A percentile compares a stretch with the other conserved stretches of the same genome.
Evolutionary conservation across 306 rosid genomes (phyloP).

Genomic region (Ammopiptanthus mongolicus): DNA sequence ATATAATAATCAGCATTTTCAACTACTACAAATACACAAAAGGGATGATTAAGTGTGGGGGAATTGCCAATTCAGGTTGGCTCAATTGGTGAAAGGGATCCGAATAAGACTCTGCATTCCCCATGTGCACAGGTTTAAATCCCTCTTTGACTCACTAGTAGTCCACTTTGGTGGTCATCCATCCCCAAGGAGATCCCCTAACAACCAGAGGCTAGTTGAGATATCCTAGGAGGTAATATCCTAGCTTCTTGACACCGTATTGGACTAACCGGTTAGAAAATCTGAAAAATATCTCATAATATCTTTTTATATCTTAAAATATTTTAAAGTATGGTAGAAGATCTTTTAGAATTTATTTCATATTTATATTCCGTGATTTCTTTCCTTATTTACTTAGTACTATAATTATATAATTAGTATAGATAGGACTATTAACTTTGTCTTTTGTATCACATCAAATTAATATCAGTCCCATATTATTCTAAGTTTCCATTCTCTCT

Average conservation of each 20-base stretch:
- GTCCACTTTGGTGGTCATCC: background rate
- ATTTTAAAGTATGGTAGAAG: too few relatives aligned
- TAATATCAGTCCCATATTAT: background rate
- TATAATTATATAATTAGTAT: too few relatives aligned
- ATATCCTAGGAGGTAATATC: background rate
- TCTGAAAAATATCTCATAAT: too few relatives aligned
- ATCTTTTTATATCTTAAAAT: too few relatives aligned
- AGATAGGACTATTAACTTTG: background rate
- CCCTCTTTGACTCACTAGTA: background rate
- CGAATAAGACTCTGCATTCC: background rate
- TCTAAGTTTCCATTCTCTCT: background rate
- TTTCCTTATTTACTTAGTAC: background rate
- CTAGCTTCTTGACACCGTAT: background rate
- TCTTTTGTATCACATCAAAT: background rate
- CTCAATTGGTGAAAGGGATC: background rate
- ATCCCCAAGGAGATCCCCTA: background rate
- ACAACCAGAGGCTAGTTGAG: background rate
- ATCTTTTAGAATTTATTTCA: too few relatives aligned
- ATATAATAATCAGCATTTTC: conserved; percentile 7
- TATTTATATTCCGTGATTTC: background rate
- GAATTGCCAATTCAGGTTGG: background rate
- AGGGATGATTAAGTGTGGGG: background rate
- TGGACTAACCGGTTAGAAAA: background rate
- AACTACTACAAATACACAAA: background rate
- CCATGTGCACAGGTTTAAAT: background rate